These are phyloP conservation scores for Parastagonospora avenae DNA, from an alignment of 2,329 filamentous ascomycete species.

Conservation along the genomic window DNA sequence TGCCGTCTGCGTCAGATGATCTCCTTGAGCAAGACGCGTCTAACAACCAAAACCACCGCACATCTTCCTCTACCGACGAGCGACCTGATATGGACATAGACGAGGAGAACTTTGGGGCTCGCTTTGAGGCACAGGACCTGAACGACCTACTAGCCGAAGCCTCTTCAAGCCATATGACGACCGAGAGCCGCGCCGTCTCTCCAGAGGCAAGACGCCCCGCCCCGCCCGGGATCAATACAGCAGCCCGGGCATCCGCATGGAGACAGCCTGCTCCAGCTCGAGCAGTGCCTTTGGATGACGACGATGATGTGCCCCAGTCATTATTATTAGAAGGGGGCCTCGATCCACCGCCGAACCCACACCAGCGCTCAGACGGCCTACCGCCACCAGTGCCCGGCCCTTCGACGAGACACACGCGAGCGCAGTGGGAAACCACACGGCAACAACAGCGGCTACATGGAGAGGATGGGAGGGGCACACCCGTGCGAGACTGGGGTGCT, in stretches of 20 bases:
- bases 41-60: constrained; percentile 23
- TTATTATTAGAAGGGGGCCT: constrained; percentile 62
- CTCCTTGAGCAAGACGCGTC: constrained; percentile 51
- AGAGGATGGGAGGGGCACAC: constrained; percentile 23
- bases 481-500: constrained; percentile 27
- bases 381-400: constrained; percentile 51
- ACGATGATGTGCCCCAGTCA: constrained; percentile 63
- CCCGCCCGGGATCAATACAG: constrained; percentile 30
- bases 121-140: constrained; percentile 62
- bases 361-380: constrained; percentile 24
- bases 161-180: constrained; percentile 54
- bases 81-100: constrained; percentile 55
- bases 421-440: constrained; percentile 58
- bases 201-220: constrained; percentile 37
- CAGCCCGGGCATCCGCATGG: constrained; percentile 45
- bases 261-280: constrained; percentile 36
- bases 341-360: constrained; percentile 34
- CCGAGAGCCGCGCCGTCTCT: constrained; percentile 49
- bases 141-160: constrained; percentile 61
- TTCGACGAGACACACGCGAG: constrained; percentile 49
- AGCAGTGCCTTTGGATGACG: constrained; percentile 50
- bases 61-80: constrained; percentile 45
- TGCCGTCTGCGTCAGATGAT: constrained; percentile 55
- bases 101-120: constrained; percentile 55
- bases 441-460: constrained; percentile 53